Percentiles rank a stretch among this genome's conserved stretches.
phyloP scores from a whole-genome alignment of 257 asterid genomes.

The Solanum rostratum region DNA sequence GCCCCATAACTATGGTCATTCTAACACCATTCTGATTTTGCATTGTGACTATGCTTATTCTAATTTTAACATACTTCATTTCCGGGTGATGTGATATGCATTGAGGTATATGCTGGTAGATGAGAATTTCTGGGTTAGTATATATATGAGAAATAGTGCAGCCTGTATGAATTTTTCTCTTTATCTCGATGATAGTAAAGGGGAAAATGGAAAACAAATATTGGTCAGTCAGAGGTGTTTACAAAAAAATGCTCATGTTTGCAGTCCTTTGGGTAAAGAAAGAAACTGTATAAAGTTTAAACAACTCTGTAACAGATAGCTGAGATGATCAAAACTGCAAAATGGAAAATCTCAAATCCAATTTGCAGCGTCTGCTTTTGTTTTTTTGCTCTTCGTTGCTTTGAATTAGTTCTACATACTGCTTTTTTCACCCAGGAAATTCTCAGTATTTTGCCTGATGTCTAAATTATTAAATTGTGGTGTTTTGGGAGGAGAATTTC shows the following conservation, averaged over 20 bases:
- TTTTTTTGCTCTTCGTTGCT: not conserved
- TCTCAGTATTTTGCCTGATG: not conserved
- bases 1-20: not conserved
- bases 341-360: not conserved
- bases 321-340: not conserved
- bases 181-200: not conserved
- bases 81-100: not conserved
- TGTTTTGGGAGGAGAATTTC: not conserved
- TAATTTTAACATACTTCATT: not conserved
- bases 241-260: not conserved
- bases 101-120: not conserved
- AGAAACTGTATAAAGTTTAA: not conserved
- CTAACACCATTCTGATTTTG: not conserved
- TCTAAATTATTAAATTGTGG: not conserved
- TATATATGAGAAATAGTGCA: not conserved
- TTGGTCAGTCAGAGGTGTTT: not conserved
- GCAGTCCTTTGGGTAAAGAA: not conserved
- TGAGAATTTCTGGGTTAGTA: not conserved
- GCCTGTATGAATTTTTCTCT: not conserved
- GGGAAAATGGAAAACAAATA: not conserved
- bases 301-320: not conserved
- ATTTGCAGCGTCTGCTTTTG: not conserved
- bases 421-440: not conserved
- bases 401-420: not conserved
- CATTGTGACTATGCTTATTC: not conserved